Conservation (phyloP, 225 moss, liverwort and hornwort species). For the Asterella californica region DNA sequence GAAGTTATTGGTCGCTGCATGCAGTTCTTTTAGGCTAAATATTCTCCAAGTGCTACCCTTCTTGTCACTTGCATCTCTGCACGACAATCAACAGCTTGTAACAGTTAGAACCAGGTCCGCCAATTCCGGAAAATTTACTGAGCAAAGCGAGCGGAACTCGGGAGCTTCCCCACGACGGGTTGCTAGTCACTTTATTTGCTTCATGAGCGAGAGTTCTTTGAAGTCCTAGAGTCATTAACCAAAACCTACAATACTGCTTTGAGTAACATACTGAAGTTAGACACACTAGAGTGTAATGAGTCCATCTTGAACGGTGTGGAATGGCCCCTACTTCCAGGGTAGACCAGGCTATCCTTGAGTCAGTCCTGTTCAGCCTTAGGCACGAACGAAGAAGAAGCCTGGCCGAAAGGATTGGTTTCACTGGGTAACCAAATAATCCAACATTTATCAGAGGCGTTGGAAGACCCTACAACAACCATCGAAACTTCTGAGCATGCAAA, state of each 20-base stretch:
- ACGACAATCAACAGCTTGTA: background rate
- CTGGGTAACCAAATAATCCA: background rate
- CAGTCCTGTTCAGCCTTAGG: background rate
- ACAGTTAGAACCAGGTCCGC: background rate
- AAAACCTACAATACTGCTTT: background rate
- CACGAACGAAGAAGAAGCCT: background rate
- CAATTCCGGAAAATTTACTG: background rate
- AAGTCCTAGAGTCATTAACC: background rate
- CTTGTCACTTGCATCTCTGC: slow-evolving; percentile 53
- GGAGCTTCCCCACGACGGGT: background rate
- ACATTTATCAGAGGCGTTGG: background rate
- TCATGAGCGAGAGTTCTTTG: background rate
- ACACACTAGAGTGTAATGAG: no score
- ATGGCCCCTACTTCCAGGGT: no score
- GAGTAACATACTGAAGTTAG: no score
- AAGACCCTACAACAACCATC: background rate
- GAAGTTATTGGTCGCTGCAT: slow-evolving; percentile 94
- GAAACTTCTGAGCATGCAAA: background rate
- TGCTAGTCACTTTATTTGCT: background rate
- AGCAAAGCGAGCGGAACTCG: background rate
- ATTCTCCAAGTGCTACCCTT: slow-evolving; percentile 81
- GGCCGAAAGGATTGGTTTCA: background rate
- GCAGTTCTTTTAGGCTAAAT: slow-evolving; percentile 81
- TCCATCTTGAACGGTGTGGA: no score
- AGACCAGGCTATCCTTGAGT: background rate